Evolutionary conservation across 805 yeast species (phyloP).

Genomic region (Ogataea populi-albae): DNA sequence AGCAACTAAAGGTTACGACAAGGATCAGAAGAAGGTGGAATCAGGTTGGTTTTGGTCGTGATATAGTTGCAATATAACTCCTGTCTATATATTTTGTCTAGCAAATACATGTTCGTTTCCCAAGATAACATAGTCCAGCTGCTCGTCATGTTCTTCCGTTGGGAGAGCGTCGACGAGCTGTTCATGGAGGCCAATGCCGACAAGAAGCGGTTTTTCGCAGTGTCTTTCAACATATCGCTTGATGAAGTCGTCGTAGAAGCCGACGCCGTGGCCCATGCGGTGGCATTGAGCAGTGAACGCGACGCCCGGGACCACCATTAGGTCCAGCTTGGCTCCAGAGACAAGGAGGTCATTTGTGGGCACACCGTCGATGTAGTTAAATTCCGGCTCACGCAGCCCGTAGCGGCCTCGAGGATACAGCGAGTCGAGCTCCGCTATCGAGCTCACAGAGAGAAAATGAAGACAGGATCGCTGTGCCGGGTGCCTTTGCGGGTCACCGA

Average conservation of each 20-base stretch:
- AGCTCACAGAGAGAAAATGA: slow-evolving; percentile 51
- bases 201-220: slow-evolving; percentile 38
- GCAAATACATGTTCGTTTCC: slow-evolving; percentile 20
- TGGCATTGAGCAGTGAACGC: slow-evolving; percentile 54
- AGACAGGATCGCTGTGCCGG: slow-evolving; percentile 42
- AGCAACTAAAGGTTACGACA: too few relatives aligned
- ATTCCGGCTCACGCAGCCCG: slow-evolving; percentile 63
- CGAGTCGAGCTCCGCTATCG: slow-evolving; percentile 38
- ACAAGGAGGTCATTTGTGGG: slow-evolving; percentile 23
- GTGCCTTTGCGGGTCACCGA: slow-evolving; percentile 25
- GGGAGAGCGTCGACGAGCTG: slow-evolving; percentile 49
- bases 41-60: background rate
- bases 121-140: slow-evolving; percentile 52
- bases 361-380: slow-evolving; percentile 4
- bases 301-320: slow-evolving; percentile 81
- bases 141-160: slow-evolving; percentile 61
- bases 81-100: background rate
- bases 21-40: background rate
- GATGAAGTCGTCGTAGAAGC: slow-evolving; percentile 81
- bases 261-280: slow-evolving; percentile 91
- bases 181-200: slow-evolving; percentile 66
- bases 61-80: background rate
- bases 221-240: slow-evolving; percentile 41
- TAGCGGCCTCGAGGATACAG: slow-evolving; percentile 69
- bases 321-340: slow-evolving; percentile 44